Evolutionary conservation across 1,284 basidiomycete genomes (phyloP), one percentile per base, ranked within the genome.

Genomic region (Salmacisia buchloeana): DNA sequence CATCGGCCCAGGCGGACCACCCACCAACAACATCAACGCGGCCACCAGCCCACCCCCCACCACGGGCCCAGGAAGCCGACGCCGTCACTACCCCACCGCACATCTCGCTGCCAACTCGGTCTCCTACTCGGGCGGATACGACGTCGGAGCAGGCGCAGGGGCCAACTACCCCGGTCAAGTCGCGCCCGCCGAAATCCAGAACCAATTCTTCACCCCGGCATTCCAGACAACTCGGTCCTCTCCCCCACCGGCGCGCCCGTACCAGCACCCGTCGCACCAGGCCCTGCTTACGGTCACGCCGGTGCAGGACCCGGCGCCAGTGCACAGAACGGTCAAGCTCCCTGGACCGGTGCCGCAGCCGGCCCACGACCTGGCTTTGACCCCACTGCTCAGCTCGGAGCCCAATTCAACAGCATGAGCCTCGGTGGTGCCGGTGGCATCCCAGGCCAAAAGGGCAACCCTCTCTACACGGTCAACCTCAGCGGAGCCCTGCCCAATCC

Each of bases 401-500:
- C 49, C 49, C 49, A 54, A n/a, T 54, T 54, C 27, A 54, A 54
- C 49, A 54, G 88, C 60, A 82, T 96, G 77, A 86, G 71, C 21
- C 69, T 65, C 18, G 72, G 35, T 27, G 49, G 27, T 45, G 52
- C 39, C 29, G 58, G 46, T 21, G 57, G 54, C 29, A 58, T 62
- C 52, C 31, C 61, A 35, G 18, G 46, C 27, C 25, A 56, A 5
- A 21, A 45, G 13, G 54, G 33, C 52, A 72, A 66, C 65, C 63
- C 70, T 3, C 70, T 75, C 13, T 68, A 66, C 65, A 73, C 73
- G 3, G 71, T 75, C 67, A 75, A 74, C 62, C 59, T 76, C 36
- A 69, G 72, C 52, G 73, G 73, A 3, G 62, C 63, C n/a, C 72
- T 73, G 59, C 76, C 93, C 36, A 91, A 97, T 79, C 92, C 94